A percentile compares a stretch with the other conserved stretches of the same genome.
Conservation (phyloP, 2,329 filamentous ascomycete genomes). For the Pyrenochaeta sp. region DNA sequence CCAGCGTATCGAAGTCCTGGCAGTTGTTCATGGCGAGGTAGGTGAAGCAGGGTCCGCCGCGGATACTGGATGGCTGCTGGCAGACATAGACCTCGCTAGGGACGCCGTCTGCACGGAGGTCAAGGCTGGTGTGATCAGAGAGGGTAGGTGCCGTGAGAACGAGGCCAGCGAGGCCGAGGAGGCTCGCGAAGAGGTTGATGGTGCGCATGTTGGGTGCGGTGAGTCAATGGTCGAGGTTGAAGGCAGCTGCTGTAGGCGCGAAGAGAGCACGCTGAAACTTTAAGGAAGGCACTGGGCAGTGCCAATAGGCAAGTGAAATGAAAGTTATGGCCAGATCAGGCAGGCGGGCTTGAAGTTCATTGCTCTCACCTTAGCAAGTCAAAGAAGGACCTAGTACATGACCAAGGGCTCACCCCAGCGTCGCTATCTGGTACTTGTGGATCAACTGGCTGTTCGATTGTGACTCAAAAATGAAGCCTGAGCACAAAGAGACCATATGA, state of each 20-base stretch:
- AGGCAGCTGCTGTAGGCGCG: too few relatives aligned
- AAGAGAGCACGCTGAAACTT: too few relatives aligned
- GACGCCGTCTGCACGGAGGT: background rate
- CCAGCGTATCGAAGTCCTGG: background rate
- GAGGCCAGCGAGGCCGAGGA: constrained; percentile 5
- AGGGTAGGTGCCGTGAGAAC: constrained; percentile 5
- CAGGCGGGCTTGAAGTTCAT: too few relatives aligned
- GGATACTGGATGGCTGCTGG: background rate
- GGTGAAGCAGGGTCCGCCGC: background rate
- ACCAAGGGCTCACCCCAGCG: too few relatives aligned
- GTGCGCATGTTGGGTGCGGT: background rate
- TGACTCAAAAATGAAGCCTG: background rate
- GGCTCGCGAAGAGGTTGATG: constrained; percentile 1
- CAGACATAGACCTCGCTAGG: background rate
- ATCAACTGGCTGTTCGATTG: too few relatives aligned
- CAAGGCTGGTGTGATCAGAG: background rate
- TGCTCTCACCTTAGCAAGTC: too few relatives aligned
- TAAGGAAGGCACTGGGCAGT: too few relatives aligned
- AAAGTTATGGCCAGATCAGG: too few relatives aligned
- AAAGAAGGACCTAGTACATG: too few relatives aligned
- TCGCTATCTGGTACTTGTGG: too few relatives aligned
- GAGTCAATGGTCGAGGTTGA: too few relatives aligned
- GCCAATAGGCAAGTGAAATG: too few relatives aligned
- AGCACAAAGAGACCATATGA: background rate
- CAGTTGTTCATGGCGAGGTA: background rate